phyloP scores from a whole-genome alignment of 306 rosid genomes.

The Rosa lucieae region DNA sequence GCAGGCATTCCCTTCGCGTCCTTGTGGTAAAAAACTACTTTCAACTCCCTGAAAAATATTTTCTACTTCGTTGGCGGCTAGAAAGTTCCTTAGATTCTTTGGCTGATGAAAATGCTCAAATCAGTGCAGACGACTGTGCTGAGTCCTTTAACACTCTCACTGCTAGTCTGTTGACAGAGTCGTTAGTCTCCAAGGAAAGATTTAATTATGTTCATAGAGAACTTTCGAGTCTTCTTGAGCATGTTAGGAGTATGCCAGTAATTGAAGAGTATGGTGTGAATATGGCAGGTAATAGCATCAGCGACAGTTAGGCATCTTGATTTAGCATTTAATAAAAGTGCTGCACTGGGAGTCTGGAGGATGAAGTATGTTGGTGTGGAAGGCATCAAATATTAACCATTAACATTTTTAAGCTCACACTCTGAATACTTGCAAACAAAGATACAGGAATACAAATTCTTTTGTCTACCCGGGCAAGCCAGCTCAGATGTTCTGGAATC shows the following conservation, averaged over 20 bases:
- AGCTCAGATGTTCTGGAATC: not conserved
- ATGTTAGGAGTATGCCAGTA: constrained; percentile 50
- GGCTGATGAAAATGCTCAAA: constrained; percentile 31
- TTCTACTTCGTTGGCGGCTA: constrained; percentile 53
- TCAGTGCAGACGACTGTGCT: constrained; percentile 36
- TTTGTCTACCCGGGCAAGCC: constrained; percentile 2
- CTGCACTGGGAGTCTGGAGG: not conserved
- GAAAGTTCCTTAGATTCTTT: constrained; percentile 36
- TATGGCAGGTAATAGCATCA: constrained; percentile 33
- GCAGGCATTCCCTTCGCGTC: constrained; percentile 62
- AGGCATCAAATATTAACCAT: not conserved
- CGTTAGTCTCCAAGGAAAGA: constrained; percentile 47
- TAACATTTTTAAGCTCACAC: constrained; percentile 14
- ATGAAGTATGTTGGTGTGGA: constrained; percentile 14
- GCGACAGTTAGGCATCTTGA: constrained; percentile 24
- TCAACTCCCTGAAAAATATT: constrained; percentile 57
- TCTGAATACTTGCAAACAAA: constrained; percentile 3
- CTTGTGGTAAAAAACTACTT: constrained; percentile 54
- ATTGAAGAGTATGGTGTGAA: constrained; percentile 41
- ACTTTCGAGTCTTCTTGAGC: constrained; percentile 54
- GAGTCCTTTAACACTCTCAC: constrained; percentile 50
- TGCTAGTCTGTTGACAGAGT: constrained; percentile 49
- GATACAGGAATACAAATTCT: constrained; percentile 10
- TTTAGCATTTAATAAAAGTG: constrained; percentile 8
- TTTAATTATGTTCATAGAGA: constrained; percentile 44